Percentiles rank a stretch among this genome's conserved stretches.
These are phyloP conservation scores for Exophiala mesophila DNA, from an alignment of 2,329 filamentous ascomycete genomes.

Conservation along the genomic window DNA sequence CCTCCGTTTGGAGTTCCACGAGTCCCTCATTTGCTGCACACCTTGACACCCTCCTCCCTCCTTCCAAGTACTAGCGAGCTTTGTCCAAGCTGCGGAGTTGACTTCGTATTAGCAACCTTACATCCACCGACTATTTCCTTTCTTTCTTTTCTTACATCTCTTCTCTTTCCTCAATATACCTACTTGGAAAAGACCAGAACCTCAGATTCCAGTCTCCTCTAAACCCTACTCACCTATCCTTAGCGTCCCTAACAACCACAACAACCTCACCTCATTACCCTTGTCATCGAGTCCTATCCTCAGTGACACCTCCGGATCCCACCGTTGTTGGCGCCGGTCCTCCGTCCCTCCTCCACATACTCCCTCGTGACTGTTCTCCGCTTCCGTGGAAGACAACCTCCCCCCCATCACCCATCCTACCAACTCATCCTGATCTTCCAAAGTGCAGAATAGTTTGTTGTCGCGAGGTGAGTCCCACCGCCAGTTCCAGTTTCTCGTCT, in stretches of 20 bases:
- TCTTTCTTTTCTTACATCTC: slow-evolving; percentile 5
- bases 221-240: neutral
- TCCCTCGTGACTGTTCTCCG: neutral
- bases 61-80: no score
- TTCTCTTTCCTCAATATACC: neutral
- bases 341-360: neutral
- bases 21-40: no score
- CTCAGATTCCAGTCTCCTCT: slow-evolving; percentile 1
- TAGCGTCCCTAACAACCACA: neutral
- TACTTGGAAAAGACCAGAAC: no score
- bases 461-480: neutral
- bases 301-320: neutral
- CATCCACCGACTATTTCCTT: slow-evolving; percentile 15
- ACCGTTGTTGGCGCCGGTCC: neutral
- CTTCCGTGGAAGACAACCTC: neutral
- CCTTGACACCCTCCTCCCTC: no score
- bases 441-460: neutral
- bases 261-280: neutral
- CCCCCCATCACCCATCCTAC: neutral
- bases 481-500: no score
- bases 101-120: slow-evolving; percentile 8
- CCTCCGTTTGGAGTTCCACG: no score
- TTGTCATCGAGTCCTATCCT: neutral
- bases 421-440: neutral
- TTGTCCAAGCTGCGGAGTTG: slow-evolving; percentile 12